Conservation (phyloP, 2,329 filamentous ascomycete genomes). For the Penicillium sp. region DNA sequence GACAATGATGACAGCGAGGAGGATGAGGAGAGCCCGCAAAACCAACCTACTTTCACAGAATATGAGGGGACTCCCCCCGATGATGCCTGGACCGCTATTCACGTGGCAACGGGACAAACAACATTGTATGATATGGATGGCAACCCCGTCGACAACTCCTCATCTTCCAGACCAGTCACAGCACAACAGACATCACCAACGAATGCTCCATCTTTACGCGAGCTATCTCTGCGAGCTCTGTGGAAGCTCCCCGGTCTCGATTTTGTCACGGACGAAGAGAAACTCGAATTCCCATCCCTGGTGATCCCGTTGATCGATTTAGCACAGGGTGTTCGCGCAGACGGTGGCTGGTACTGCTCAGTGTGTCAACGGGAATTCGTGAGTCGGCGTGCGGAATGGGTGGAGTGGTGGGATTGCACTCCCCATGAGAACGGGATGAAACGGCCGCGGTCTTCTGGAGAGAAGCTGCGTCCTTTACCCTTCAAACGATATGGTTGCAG, state of each 20-base stretch:
- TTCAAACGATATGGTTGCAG: constrained; percentile 48
- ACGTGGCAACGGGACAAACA: constrained; percentile 40
- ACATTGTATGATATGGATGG: constrained; percentile 42
- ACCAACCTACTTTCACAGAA: constrained; percentile 18
- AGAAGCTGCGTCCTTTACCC: constrained; percentile 43
- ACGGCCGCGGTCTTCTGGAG: constrained; percentile 32
- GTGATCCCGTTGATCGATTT: constrained; percentile 41
- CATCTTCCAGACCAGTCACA: constrained; percentile 6
- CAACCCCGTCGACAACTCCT: constrained; percentile 18
- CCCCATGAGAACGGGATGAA: constrained; percentile 45
- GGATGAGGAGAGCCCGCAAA: constrained; percentile 1
- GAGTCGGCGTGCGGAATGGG: constrained; percentile 47
- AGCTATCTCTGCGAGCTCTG: constrained; percentile 46
- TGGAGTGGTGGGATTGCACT: constrained; percentile 51
- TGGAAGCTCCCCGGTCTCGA: constrained; percentile 42
- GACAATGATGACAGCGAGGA: not conserved
- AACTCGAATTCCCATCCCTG: constrained; percentile 37
- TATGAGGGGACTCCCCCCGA: constrained; percentile 33
- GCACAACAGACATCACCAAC: constrained; percentile 9
- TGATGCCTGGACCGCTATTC: constrained; percentile 41
- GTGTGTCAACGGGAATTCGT: constrained; percentile 47
- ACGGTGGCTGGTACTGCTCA: constrained; percentile 45
- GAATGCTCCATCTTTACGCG: constrained; percentile 47
- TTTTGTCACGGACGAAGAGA: constrained; percentile 41
- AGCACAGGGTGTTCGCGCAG: constrained; percentile 39